A percentile compares a stretch with the other conserved stretches of the same genome.
Evolutionary conservation across 495 filamentous ascomycete species (phyloP).

Genomic region (Daldinia decipiens): DNA sequence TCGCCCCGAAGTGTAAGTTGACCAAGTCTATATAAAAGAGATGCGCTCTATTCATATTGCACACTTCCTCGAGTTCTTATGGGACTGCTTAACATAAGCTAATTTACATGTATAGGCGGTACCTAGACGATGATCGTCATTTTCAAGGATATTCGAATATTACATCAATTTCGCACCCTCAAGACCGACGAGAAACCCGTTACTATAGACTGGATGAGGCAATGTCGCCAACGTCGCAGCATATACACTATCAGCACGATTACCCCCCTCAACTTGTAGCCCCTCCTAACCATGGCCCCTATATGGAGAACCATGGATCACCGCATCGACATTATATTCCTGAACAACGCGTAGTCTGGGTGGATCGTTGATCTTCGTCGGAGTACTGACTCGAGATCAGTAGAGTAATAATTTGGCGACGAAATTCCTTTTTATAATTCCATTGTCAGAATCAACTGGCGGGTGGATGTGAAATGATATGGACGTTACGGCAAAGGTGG

Average conservation of each 20-base stretch:
- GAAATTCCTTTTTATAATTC: constrained; percentile 11
- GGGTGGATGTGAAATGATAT: constrained; percentile 4
- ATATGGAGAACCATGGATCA: constrained; percentile 24
- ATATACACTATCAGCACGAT: constrained; percentile 23
- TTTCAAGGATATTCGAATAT: constrained; percentile 7
- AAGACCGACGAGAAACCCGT: constrained; percentile 12
- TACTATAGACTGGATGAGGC: constrained; percentile 7
- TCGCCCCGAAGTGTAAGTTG: constrained; percentile 35
- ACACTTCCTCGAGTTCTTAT: neutral
- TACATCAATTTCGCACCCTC: neutral
- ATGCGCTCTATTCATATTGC: neutral
- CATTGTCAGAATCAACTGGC: neutral
- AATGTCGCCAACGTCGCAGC: neutral
- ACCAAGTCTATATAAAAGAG: neutral
- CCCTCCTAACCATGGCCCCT: constrained; percentile 28
- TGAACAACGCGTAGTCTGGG: constrained; percentile 33
- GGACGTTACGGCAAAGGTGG: constrained; percentile 2
- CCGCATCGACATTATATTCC: constrained; percentile 26
- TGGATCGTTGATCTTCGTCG: constrained; percentile 25
- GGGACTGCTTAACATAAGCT: constrained; percentile 5
- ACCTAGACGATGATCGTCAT: constrained; percentile 1
- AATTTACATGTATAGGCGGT: constrained; percentile 21
- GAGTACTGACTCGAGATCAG: neutral
- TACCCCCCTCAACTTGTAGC: constrained; percentile 25
- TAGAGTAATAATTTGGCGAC: constrained; percentile 3